Base-by-base conservation (phyloP, 257 asterid species). In the Penstemon davidsonii region DNA sequence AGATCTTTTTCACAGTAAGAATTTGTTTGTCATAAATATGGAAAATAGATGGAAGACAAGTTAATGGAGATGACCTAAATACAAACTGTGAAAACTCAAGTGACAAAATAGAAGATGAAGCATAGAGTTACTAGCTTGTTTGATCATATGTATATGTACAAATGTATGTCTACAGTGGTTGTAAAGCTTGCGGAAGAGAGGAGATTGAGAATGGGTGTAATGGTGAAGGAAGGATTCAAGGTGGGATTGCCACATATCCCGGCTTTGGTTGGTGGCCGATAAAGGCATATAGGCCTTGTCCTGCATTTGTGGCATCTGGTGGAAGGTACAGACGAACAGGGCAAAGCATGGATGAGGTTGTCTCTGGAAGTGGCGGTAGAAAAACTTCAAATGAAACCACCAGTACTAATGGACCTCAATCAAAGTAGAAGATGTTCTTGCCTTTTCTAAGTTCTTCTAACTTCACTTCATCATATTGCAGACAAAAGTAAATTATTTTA, bases 251-350 rank as follows among this genome's bases (percentile, higher is more conserved):
- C 4, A 82, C 86, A 39, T 83, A 90, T 54, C 96, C 99, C 5
- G 97, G 97, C 44, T 90, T 93, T 58, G 97, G 96, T 64, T 93
- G 99, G 99, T 93, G 99, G 97, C 97, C 97, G 0, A 93, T 93
- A 56, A 90, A 90, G 83, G 96, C 99, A 58, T 93, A 87, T 69
- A 72, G 96, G 61, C 99, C 96, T 76, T 93, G 99, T 50, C 97
- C 97, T 50, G 95, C 86, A 5, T 93, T 81, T 72, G 68, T 90
- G 72, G 95, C 91, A 12, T 79, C 96, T 0, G 99, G 99, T 56
- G 97, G 96, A 43, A 75, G 95, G 77, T 93, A 90, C 76, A 73
- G 85, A 70, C 76, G 96, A 66, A 78, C 38, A 0, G 97, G 97
- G 19, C 99, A 93, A 75, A 93, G 89, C 89, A 86, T 90, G 96